phyloP scores from a whole-genome alignment of 1,284 basidiomycete species.

The Boletus nobilissimus region DNA sequence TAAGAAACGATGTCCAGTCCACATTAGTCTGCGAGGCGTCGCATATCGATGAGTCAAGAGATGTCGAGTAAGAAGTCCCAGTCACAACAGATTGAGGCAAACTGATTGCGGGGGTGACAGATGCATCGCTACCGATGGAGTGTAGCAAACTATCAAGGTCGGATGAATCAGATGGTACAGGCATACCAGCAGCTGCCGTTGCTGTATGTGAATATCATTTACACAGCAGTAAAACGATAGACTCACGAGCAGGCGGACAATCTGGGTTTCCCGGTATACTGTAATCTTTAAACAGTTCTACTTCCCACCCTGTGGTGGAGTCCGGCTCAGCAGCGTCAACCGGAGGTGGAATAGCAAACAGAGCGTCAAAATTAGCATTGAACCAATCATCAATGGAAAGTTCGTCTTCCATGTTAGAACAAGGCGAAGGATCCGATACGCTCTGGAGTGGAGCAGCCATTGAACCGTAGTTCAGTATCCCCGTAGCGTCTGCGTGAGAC shows the following conservation, averaged over 20 bases:
- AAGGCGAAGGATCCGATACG: conserved; percentile 45
- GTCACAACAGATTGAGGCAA: not conserved
- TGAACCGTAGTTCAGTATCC: conserved; percentile 37
- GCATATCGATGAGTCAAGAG: conserved; percentile 9
- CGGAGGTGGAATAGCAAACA: conserved; percentile 43
- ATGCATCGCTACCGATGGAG: conserved; percentile 16
- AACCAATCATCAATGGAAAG: conserved; percentile 46
- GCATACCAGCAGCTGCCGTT: not conserved
- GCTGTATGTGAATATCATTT: not conserved
- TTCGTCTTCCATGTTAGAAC: conserved; percentile 24
- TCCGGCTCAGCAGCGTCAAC: conserved; percentile 38
- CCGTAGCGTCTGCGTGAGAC: conserved; percentile 31
- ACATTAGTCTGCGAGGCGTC: conserved; percentile 6
- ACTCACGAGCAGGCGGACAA: conserved; percentile 27
- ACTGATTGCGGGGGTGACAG: not conserved
- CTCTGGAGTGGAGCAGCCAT: conserved; percentile 32
- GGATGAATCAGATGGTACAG: conserved; percentile 3
- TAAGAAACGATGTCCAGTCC: conserved; percentile 38
- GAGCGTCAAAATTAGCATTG: conserved; percentile 30
- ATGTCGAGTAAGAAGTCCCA: not conserved
- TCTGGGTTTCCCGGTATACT: conserved; percentile 22
- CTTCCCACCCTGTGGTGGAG: conserved; percentile 33
- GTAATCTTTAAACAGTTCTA: conserved; percentile 45
- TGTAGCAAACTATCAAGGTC: conserved; percentile 34
- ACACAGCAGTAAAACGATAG: not conserved